phyloP scores from a whole-genome alignment of 2,329 filamentous ascomycete genomes.

The Neofusicoccum cordaticola region DNA sequence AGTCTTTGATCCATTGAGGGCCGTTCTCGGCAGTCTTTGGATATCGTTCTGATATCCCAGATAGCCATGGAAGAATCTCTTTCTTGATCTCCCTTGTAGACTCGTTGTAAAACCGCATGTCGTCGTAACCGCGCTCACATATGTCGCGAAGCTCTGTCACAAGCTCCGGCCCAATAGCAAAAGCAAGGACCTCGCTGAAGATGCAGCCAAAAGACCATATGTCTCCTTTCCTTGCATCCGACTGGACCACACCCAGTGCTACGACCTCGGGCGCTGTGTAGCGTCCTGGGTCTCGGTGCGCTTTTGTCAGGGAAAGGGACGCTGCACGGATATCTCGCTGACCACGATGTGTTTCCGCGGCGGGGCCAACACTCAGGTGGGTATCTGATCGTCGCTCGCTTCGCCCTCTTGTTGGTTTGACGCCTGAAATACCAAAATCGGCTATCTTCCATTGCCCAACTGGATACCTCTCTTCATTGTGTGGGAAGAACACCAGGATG shows the following conservation, averaged over 20 bases:
- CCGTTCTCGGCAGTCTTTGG: neutral
- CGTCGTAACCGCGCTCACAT: neutral
- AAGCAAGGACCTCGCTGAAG: conserved; percentile 15
- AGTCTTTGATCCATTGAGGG: neutral
- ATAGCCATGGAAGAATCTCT: neutral
- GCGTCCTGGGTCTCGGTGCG: neutral
- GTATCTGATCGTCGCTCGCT: too few species aligned
- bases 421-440: conserved; percentile 17
- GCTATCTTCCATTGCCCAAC: conserved; percentile 19
- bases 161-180: neutral
- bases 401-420: neutral
- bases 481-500: conserved; percentile 17
- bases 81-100: neutral
- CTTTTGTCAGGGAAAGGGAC: neutral
- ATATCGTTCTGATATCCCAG: neutral
- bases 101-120: neutral
- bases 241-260: neutral
- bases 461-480: neutral
- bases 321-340: neutral
- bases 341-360: neutral
- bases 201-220: conserved; percentile 21
- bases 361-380: too few species aligned
- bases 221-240: conserved; percentile 16
- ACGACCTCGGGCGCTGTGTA: neutral
- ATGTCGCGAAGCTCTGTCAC: neutral